Percentiles rank a stretch among this genome's conserved stretches.
phyloP scores from a whole-genome alignment of 371 early-diverging fungal species.

The Saksenaea oblongispora region DNA sequence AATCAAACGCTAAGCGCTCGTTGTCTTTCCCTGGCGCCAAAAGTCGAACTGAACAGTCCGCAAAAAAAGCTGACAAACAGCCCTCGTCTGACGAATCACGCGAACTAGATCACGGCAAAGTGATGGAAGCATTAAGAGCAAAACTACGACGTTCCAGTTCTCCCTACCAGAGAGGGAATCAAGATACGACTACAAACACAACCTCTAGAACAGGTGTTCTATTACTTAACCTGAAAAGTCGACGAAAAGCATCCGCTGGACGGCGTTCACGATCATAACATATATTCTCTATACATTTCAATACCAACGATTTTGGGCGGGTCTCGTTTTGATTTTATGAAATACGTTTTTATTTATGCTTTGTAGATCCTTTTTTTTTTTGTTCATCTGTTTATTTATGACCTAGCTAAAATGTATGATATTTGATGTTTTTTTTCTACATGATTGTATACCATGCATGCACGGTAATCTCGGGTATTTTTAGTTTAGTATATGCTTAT shows the following conservation, averaged over 20 bases:
- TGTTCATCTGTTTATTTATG: neutral
- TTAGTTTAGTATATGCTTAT: neutral
- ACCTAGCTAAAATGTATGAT: neutral
- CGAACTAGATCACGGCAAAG: slow-evolving; percentile 28
- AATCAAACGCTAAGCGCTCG: neutral
- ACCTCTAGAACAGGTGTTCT: slow-evolving; percentile 28
- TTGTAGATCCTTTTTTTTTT: neutral
- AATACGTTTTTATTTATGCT: neutral
- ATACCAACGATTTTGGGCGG: neutral
- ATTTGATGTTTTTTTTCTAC: neutral
- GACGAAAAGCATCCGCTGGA: slow-evolving; percentile 32
- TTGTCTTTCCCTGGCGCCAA: neutral
- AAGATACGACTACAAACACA: slow-evolving; percentile 7
- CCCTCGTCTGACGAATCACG: neutral
- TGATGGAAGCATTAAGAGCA: slow-evolving; percentile 38
- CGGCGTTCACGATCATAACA: slow-evolving; percentile 14
- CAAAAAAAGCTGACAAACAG: neutral
- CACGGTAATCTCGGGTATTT: neutral
- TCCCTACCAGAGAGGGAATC: slow-evolving; percentile 1
- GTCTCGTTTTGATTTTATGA: neutral
- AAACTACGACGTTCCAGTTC: slow-evolving; percentile 29
- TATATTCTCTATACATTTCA: neutral
- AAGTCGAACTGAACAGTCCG: neutral
- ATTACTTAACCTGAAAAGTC: slow-evolving; percentile 42
- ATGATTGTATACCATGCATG: neutral